A percentile compares a stretch with the other conserved stretches of the same genome.
These are phyloP conservation scores for Alternaria sp. DNA, from an alignment of 2,329 filamentous ascomycete species.

Conservation along the genomic window DNA sequence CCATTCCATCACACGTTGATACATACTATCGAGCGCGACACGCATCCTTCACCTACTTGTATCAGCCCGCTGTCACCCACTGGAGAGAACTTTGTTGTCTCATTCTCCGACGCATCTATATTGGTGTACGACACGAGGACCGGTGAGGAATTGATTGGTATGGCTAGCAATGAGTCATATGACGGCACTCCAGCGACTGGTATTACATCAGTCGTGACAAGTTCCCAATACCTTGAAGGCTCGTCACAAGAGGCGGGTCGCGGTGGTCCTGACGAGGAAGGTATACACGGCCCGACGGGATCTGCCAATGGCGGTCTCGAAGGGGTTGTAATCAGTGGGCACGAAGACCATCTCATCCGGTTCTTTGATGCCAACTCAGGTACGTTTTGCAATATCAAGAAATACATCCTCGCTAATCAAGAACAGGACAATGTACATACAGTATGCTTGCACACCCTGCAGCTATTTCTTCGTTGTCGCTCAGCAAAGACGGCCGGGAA, in stretches of 20 bases:
- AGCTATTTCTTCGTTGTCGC: conserved; percentile 86
- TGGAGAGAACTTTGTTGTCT: conserved; percentile 90
- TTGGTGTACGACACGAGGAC: conserved; percentile 91
- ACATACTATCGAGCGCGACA: conserved; percentile 78
- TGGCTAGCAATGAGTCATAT: conserved; percentile 94
- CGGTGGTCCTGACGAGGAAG: conserved; percentile 73
- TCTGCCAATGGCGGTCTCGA: conserved; percentile 79
- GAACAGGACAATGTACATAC: conserved; percentile 94
- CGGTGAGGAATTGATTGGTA: conserved; percentile 87
- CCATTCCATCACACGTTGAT: conserved; percentile 89
- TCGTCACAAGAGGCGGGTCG: conserved; percentile 64
- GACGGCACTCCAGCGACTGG: conserved; percentile 82
- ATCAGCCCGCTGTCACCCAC: conserved; percentile 85
- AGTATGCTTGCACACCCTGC: conserved; percentile 97
- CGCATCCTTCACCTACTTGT: conserved; percentile 80
- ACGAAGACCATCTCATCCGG: conserved; percentile 93
- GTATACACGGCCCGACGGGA: conserved; percentile 81
- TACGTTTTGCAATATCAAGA: conserved; percentile 60
- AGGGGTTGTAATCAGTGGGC: conserved; percentile 92
- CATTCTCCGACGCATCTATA: conserved; percentile 88
- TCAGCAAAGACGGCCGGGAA: conserved; percentile 92
- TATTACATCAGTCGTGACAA: conserved; percentile 90
- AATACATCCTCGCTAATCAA: conserved; percentile 10
- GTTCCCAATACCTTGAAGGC: conserved; percentile 78
- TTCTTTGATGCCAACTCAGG: conserved; percentile 99